Percentiles rank a stretch among this genome's conserved stretches.
These are phyloP conservation scores for Piedraia hortae DNA, from an alignment of 2,329 filamentous ascomycete species.

Conservation along the genomic window DNA sequence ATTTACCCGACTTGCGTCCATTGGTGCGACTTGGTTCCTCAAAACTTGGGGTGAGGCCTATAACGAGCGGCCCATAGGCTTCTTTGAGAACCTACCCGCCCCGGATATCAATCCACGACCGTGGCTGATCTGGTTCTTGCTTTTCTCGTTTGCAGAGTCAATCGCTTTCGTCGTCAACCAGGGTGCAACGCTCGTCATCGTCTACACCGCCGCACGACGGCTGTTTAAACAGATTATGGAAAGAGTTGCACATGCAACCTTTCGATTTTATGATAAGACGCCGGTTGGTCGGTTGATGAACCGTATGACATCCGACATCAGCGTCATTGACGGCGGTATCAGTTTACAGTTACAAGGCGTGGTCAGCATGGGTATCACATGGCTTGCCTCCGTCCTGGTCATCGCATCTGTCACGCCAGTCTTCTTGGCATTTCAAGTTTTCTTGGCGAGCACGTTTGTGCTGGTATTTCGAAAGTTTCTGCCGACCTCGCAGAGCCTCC, in stretches of 20 bases:
- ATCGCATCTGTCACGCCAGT: constrained; percentile 54
- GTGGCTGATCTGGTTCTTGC: constrained; percentile 46
- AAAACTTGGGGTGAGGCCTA: constrained; percentile 73
- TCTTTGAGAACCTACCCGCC: constrained; percentile 29
- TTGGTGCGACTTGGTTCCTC: constrained; percentile 52
- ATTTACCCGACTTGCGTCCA: constrained; percentile 33
- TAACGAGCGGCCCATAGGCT: constrained; percentile 8
- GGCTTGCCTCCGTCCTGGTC: constrained; percentile 44
- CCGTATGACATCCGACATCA: constrained; percentile 68
- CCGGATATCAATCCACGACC: constrained; percentile 39
- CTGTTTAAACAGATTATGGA: constrained; percentile 49
- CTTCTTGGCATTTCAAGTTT: constrained; percentile 45
- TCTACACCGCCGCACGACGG: constrained; percentile 47
- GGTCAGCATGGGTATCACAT: constrained; percentile 41
- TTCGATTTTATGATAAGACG: constrained; percentile 76
- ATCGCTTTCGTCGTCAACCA: constrained; percentile 33
- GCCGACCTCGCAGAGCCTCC: constrained; percentile 56
- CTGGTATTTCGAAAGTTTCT: constrained; percentile 51
- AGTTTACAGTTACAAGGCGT: constrained; percentile 44
- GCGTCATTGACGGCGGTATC: constrained; percentile 68
- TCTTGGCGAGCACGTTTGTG: constrained; percentile 40
- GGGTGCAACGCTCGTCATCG: constrained; percentile 43
- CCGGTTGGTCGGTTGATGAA: constrained; percentile 82
- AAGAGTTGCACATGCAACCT: constrained; percentile 50
- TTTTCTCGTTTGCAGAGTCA: constrained; percentile 34